Evolutionary conservation across 192 early-diverging fungal species (phyloP), one percentile per base, ranked within the genome.

Genomic region (Coemansia sp.): DNA sequence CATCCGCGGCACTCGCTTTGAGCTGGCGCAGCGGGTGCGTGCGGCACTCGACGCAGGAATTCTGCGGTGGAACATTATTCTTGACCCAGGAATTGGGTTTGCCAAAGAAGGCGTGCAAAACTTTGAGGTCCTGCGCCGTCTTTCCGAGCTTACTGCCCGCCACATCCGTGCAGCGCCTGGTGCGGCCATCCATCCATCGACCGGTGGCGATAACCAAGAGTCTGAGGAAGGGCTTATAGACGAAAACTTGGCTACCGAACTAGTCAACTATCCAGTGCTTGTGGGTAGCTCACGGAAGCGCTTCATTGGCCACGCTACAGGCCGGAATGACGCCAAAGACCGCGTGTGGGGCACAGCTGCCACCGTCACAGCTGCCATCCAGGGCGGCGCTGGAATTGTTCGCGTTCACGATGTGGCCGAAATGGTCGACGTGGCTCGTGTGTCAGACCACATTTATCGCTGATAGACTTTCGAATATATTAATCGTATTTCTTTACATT

Each of bases 1-100:
- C 11, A 81, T 95, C 7, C 75, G 69, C 2, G 90, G 86, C 58
- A 87, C 96, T 38, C 83, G 85, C 43, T 66, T 72, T 7, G 89
- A 88, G 66, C 83, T 99, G n/a, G 76, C 82, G 21, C 76, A 79
- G 58, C 75, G 84, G 8, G 85, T 95, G 19, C 70, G 87, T 50
- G 74, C 69, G 17, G 94, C 95, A 1, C 76, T 96, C 19, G 68
- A 77, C n/a, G 81, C 84, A 2, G 97, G 97, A 50, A 87, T 99
- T 4, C 83, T 87, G 45, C 84, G 94, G 10, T 99, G 97, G 97
- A 98, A 98, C 75, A 93, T 99, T 23, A 90, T 96, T 64, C 75
- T 96, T 3, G 97, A 99, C 65, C 97, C 97, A 11, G 97, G 97
- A 22, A 86, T 99, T 61, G 97, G 97, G 1, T 99, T 99, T 83